A percentile compares a stretch with the other conserved stretches of the same genome.
phyloP scores from a whole-genome alignment of 169 alveolate species.

The Gregarina niphandrodes region DNA sequence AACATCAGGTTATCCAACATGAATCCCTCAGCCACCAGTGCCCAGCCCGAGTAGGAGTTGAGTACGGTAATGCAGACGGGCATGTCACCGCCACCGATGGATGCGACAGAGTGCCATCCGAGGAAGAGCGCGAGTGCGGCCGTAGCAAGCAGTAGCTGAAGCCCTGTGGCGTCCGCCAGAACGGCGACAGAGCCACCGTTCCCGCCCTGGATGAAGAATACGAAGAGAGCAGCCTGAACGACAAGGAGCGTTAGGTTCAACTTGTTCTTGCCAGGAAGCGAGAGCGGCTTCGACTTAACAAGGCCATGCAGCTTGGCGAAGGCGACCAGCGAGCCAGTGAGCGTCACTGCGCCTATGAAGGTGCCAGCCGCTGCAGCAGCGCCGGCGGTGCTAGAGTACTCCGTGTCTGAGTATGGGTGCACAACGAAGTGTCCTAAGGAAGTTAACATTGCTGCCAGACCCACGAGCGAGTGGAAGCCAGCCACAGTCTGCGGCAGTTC shows the following conservation, averaged over 20 bases:
- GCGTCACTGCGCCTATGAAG: constrained; percentile 62
- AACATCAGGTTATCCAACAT: constrained; percentile 36
- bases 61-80: constrained; percentile 53
- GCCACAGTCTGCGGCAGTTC: constrained; percentile 73
- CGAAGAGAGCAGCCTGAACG: constrained; percentile 6
- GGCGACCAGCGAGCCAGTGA: constrained; percentile 73
- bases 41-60: constrained; percentile 58
- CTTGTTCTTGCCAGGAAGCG: constrained; percentile 40
- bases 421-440: constrained; percentile 33
- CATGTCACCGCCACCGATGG: constrained; percentile 65
- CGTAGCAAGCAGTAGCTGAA: constrained; percentile 19
- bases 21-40: constrained; percentile 46
- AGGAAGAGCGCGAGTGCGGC: constrained; percentile 42
- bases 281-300: constrained; percentile 39
- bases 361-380: constrained; percentile 47
- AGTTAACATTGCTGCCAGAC: constrained; percentile 71
- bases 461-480: constrained; percentile 72
- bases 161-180: neutral
- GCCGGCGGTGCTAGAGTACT: no score
- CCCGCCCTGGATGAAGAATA: constrained; percentile 11
- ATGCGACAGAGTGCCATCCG: constrained; percentile 56
- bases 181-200: constrained; percentile 2
- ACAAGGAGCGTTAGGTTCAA: constrained; percentile 8
- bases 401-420: no score
- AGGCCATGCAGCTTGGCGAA: constrained; percentile 63